A percentile compares a stretch with the other conserved stretches of the same genome.
phyloP scores from a whole-genome alignment of 2,329 filamentous ascomycete species.

The Penicillium sp. region DNA sequence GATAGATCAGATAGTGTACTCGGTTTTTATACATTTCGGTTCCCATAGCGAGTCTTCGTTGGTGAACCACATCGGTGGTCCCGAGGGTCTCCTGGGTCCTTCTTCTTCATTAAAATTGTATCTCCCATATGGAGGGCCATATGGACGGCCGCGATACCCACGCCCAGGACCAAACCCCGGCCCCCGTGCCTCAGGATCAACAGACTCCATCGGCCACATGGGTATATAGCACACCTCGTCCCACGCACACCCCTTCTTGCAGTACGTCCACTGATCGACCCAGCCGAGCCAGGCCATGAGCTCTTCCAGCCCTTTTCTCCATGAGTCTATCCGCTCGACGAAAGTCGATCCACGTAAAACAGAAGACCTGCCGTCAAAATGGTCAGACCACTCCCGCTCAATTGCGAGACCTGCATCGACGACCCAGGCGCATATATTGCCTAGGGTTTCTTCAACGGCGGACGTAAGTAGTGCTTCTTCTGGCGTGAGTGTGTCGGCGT shows the following conservation, averaged over 20 bases:
- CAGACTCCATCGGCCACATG: constrained; percentile 45
- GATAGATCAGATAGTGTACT: not conserved
- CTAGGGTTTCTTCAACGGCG: not conserved
- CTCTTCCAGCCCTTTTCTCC: constrained; percentile 37
- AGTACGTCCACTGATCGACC: constrained; percentile 45
- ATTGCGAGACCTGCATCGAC: not conserved
- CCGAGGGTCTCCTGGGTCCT: not conserved
- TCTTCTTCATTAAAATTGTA: not conserved
- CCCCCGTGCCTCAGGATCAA: constrained; percentile 11
- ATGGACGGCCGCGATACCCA: constrained; percentile 1
- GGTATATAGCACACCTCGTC: constrained; percentile 49
- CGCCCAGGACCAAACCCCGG: not conserved
- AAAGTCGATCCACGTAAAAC: not conserved
- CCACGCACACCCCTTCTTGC: constrained; percentile 38
- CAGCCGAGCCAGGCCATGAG: constrained; percentile 51
- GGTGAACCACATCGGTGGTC: constrained; percentile 12
- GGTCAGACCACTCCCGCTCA: not conserved
- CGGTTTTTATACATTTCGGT: constrained; percentile 23
- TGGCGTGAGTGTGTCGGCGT: not conserved
- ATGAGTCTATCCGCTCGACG: constrained; percentile 24
- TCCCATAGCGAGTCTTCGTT: constrained; percentile 24
- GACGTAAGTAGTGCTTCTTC: not conserved
- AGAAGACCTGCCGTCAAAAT: not conserved
- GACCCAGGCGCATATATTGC: not conserved
- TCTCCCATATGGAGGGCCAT: not conserved